phyloP scores from a whole-genome alignment of 2,329 filamentous ascomycete species.

The Colletotrichum simmondsii region DNA sequence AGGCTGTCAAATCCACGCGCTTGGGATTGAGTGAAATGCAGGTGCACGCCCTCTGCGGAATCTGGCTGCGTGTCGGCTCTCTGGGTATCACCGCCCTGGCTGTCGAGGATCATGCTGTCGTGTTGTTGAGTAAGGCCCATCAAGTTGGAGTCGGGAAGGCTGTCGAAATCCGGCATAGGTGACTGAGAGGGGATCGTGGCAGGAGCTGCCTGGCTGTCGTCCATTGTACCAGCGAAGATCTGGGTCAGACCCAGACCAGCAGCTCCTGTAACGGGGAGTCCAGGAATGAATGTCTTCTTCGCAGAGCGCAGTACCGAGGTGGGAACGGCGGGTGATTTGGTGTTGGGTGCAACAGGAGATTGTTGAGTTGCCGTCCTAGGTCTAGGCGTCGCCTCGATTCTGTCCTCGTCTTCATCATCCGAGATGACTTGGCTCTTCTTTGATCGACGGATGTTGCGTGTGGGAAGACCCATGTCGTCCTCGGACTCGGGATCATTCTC shows the following conservation, averaged over 20 bases:
- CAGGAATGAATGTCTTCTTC: slow-evolving; percentile 77
- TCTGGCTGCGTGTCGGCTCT: slow-evolving; percentile 49
- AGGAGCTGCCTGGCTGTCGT: slow-evolving; percentile 62
- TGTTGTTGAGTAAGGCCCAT: slow-evolving; percentile 67
- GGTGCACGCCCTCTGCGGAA: slow-evolving; percentile 50
- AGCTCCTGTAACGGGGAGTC: slow-evolving; percentile 68
- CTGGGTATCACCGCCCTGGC: slow-evolving; percentile 53
- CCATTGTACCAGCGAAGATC: slow-evolving; percentile 92
- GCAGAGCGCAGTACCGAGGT: slow-evolving; percentile 75
- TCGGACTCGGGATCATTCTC: slow-evolving; percentile 46
- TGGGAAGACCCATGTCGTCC: slow-evolving; percentile 53
- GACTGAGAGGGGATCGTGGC: slow-evolving; percentile 50
- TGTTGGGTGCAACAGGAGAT: slow-evolving; percentile 55
- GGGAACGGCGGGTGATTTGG: slow-evolving; percentile 64
- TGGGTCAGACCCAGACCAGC: slow-evolving; percentile 84
- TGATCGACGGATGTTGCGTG: slow-evolving; percentile 55
- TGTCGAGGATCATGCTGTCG: slow-evolving; percentile 64
- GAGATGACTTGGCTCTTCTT: slow-evolving; percentile 68
- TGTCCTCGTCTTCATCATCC: slow-evolving; percentile 70
- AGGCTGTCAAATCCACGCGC: slow-evolving; percentile 68
- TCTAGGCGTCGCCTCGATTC: slow-evolving; percentile 59
- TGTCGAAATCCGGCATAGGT: slow-evolving; percentile 67
- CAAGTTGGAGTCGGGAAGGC: slow-evolving; percentile 69
- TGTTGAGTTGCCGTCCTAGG: slow-evolving; percentile 53
- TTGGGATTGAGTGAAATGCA: slow-evolving; percentile 72